A percentile compares a stretch with the other conserved stretches of the same genome.
Evolutionary conservation across 1,284 basidiomycete species (phyloP).

Genomic region (Ganoderma multipileum): DNA sequence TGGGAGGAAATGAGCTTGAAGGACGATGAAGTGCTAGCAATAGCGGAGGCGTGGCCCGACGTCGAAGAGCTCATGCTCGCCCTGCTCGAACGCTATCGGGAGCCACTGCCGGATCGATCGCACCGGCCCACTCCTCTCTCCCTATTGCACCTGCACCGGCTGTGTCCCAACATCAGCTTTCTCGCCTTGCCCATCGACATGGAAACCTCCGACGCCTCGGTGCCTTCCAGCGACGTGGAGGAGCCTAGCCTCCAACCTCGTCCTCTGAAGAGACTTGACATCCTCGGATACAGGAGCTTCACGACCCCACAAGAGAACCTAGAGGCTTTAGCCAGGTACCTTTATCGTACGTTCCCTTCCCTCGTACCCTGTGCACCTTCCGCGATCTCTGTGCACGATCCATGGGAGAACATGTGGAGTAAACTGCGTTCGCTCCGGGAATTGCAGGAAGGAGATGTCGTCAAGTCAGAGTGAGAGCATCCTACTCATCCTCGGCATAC

Average conservation of each 20-base stretch:
- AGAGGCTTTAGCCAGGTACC: background rate
- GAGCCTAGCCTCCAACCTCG: background rate
- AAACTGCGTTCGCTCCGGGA: background rate
- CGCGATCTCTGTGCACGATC: background rate
- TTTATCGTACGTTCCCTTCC: background rate
- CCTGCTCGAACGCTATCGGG: background rate
- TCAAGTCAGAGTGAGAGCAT: background rate
- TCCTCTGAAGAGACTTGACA: conserved; percentile 4
- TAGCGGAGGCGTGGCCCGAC: background rate
- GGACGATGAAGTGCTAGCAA: background rate
- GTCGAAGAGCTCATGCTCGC: background rate
- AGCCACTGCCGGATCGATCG: background rate
- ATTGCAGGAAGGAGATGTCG: background rate
- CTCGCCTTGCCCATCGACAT: background rate
- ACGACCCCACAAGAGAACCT: background rate
- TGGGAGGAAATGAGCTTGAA: background rate
- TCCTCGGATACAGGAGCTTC: background rate
- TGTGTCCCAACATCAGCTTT: background rate
- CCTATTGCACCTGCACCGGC: background rate
- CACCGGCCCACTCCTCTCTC: background rate
- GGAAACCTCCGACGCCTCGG: background rate
- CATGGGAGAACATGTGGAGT: background rate
- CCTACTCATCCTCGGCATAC: too few relatives aligned
- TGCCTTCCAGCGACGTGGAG: background rate
- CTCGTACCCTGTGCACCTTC: background rate